Percentiles rank a stretch among this genome's conserved stretches.
phyloP scores from a whole-genome alignment of 1,284 basidiomycete species.

The Fistulinella cinereoalba region DNA sequence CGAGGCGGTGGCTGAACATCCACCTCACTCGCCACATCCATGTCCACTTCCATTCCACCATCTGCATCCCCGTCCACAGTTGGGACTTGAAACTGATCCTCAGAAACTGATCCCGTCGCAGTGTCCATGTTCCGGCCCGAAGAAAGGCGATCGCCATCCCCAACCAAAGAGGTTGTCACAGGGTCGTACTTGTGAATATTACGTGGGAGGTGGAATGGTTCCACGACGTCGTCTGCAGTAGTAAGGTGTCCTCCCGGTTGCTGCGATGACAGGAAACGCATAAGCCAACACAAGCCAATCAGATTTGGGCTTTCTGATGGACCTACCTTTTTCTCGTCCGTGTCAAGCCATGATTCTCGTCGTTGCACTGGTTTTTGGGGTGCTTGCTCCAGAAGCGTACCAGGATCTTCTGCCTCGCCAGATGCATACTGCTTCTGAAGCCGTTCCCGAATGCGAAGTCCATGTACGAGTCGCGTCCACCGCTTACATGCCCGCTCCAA shows the following conservation, averaged over 20 bases:
- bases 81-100: slow-evolving; percentile 11
- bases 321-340: slow-evolving; percentile 24
- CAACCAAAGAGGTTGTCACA: slow-evolving; percentile 4
- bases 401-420: slow-evolving; percentile 24
- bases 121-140: not conserved
- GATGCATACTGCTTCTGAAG: slow-evolving; percentile 79
- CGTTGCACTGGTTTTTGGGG: slow-evolving; percentile 8
- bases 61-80: slow-evolving; percentile 21
- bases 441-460: slow-evolving; percentile 80
- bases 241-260: slow-evolving; percentile 62
- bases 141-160: not conserved
- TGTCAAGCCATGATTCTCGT: slow-evolving; percentile 21
- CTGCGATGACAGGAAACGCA: slow-evolving; percentile 9
- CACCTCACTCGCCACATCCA: slow-evolving; percentile 34
- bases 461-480: slow-evolving; percentile 88
- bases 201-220: slow-evolving; percentile 66
- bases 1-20: slow-evolving; percentile 20
- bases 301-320: not conserved
- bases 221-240: slow-evolving; percentile 70
- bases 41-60: slow-evolving; percentile 17
- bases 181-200: slow-evolving; percentile 40
- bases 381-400: slow-evolving; percentile 5
- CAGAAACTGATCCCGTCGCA: not conserved
- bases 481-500: slow-evolving; percentile 83
- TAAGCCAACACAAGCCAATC: not conserved